phyloP scores from a whole-genome alignment of 805 yeast genomes.

The Candida michaelii region DNA sequence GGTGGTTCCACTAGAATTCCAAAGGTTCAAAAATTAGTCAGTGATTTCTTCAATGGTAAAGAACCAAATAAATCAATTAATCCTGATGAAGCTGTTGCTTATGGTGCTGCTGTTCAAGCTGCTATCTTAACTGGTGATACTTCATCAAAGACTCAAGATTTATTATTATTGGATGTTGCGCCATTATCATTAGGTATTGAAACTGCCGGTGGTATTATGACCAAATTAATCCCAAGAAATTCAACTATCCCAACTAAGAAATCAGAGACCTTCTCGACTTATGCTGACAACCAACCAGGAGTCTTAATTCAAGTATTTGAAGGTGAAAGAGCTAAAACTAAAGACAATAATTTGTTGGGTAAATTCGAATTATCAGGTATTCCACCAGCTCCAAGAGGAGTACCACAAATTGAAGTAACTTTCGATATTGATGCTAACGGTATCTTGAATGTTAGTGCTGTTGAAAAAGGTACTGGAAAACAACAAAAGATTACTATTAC shows the following conservation, averaged over 20 bases:
- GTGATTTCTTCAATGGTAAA: slow-evolving; percentile 89
- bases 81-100: slow-evolving; percentile 99
- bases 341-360: slow-evolving; percentile 88
- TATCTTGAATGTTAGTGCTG: slow-evolving; percentile 80
- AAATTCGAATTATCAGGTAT: slow-evolving; percentile 83
- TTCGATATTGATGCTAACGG: slow-evolving; percentile 86
- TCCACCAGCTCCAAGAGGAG: slow-evolving; percentile 92
- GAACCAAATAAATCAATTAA: slow-evolving; percentile 96
- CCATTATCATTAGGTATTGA: slow-evolving; percentile 95
- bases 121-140: slow-evolving; percentile 93
- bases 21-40: slow-evolving; percentile 91
- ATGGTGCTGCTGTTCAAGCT: slow-evolving; percentile 99
- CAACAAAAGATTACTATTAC: slow-evolving; percentile 87
- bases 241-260: slow-evolving; percentile 95
- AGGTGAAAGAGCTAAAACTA: slow-evolving; percentile 95
- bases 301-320: slow-evolving; percentile 91
- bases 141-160: slow-evolving; percentile 45
- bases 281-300: slow-evolving; percentile 94
- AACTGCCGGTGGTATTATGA: slow-evolving; percentile 97
- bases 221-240: slow-evolving; percentile 90
- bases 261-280: slow-evolving; percentile 93
- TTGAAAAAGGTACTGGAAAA: slow-evolving; percentile 94
- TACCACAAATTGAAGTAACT: slow-evolving; percentile 88
- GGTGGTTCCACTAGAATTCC: slow-evolving; percentile 99
- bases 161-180: slow-evolving; percentile 82